Evolutionary conservation across 148 eudicot species (phyloP), one percentile per base, ranked within the genome.

Genomic region (Nepenthes gracilis): DNA sequence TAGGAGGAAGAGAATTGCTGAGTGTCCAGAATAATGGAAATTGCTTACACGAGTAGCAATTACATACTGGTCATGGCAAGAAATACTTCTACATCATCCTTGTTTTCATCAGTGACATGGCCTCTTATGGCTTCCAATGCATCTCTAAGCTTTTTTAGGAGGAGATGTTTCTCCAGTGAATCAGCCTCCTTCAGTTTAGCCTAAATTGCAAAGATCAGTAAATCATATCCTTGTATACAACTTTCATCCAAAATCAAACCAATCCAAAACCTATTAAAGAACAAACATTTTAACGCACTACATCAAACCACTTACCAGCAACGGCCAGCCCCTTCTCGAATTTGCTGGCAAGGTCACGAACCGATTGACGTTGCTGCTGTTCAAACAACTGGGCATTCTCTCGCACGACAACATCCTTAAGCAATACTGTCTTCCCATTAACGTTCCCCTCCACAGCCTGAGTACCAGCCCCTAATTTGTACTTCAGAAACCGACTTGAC

Each of bases 321-420:
- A 95, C 92, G 38, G 99, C 99, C 64, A 94, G 69, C 12, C 99
- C 99, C 80, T 77, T 89, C 75, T 94, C 99, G 66, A 94, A 94
- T 77, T 94, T 94, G 64, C 74, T 84, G 15, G 99, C 97, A 65
- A 94, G 95, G 76, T 94, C 99, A 38, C 99, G 97, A 63, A 94
- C 99, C 2, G 99, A 94, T 43, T 89, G 70, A 53, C 99, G 89
- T 60, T 83, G 82, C 64, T 94, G 97, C 63, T 94, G 99, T 60
- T 86, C 97, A 36, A 89, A 63, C 75, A 94, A 69, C 78, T 74
- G 79, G n/a, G 97, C 90, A 62, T 95, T 89, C 78, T 94, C 99
- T 55, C 82, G 70, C 2, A 90, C 97, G 65, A 94, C 90, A 59
- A 78, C 81, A 53, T 89, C 95, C 67, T 89, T 94, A 87, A 94